Conservation (phyloP, 371 early-diverging fungal species). For the Actinomortierella wolfii region DNA sequence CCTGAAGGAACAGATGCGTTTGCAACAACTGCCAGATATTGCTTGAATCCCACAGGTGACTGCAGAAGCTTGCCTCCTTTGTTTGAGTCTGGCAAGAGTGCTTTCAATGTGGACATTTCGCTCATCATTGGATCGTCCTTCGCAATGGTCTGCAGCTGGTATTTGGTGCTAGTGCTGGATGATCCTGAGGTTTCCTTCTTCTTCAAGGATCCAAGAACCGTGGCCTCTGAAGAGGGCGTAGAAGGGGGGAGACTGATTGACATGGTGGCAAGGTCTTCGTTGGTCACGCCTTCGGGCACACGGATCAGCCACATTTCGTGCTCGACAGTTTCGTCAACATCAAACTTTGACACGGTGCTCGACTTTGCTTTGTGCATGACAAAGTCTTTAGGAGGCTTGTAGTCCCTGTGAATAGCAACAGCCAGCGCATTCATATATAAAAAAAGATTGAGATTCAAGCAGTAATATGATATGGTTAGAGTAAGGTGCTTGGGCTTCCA, state of each 20-base stretch:
- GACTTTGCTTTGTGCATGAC: conserved; percentile 24
- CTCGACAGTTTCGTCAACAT: conserved; percentile 24
- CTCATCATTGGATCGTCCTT: conserved; percentile 34
- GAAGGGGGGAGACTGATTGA: conserved; percentile 18
- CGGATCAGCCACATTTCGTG: conserved; percentile 45
- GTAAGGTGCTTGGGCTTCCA: no score
- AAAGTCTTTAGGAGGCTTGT: conserved; percentile 41
- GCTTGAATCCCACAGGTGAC: conserved; percentile 23
- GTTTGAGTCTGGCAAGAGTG: conserved; percentile 29
- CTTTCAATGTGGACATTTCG: conserved; percentile 31
- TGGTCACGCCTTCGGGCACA: conserved; percentile 38
- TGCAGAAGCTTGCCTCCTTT: conserved; percentile 33
- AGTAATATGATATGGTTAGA: no score
- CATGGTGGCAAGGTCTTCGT: conserved; percentile 43
- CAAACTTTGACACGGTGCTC: conserved; percentile 21
- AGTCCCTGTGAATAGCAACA: conserved; percentile 27
- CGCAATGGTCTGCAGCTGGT: conserved; percentile 30
- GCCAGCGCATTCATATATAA: no score
- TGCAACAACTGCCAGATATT: conserved; percentile 31
- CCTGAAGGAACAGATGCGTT: conserved; percentile 30
- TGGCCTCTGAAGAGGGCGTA: conserved; percentile 9
- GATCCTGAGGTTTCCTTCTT: conserved; percentile 29
- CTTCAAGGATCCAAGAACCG: conserved; percentile 25
- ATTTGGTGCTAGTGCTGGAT: conserved; percentile 27
- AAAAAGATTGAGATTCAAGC: no score